A percentile compares a stretch with the other conserved stretches of the same genome.
These are phyloP conservation scores for Chlamydomonas sp. DNA, from an alignment of 139 green algal genomes.

Conservation along the genomic window DNA sequence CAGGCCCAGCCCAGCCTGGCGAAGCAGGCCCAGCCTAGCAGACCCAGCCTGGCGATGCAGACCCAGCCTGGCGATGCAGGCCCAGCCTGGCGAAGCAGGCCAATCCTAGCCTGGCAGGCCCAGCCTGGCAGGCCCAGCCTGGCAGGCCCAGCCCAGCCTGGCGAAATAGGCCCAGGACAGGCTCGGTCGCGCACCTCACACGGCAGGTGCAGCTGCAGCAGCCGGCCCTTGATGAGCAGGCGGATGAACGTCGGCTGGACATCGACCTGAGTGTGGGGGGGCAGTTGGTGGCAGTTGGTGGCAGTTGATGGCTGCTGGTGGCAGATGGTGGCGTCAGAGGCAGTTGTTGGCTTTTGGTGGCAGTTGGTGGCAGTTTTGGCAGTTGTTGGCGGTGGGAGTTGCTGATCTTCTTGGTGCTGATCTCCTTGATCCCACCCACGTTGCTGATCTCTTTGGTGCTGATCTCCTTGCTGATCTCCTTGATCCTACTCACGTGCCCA, in stretches of 20 bases:
- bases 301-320: too few species aligned
- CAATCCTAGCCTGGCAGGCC: too few species aligned
- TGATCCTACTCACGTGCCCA: too few species aligned
- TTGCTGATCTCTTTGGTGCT: too few species aligned
- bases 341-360: too few species aligned
- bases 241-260: conserved; percentile 65
- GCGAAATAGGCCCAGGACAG: background rate
- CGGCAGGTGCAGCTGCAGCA: conserved; percentile 76
- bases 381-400: background rate
- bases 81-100: background rate
- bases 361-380: too few species aligned
- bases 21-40: background rate
- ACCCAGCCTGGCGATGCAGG: background rate
- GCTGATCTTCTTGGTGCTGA: background rate
- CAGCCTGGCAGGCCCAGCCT: too few species aligned
- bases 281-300: too few species aligned
- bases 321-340: too few species aligned
- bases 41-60: background rate
- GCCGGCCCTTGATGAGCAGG: conserved; percentile 74
- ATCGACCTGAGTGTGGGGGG: conserved; percentile 49
- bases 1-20: background rate
- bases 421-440: too few species aligned
- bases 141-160: background rate
- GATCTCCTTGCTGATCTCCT: too few species aligned
- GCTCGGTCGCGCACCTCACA: conserved; percentile 64